phyloP scores from a whole-genome alignment of 2,329 filamentous ascomycete species.

The Didymella pinodella region DNA sequence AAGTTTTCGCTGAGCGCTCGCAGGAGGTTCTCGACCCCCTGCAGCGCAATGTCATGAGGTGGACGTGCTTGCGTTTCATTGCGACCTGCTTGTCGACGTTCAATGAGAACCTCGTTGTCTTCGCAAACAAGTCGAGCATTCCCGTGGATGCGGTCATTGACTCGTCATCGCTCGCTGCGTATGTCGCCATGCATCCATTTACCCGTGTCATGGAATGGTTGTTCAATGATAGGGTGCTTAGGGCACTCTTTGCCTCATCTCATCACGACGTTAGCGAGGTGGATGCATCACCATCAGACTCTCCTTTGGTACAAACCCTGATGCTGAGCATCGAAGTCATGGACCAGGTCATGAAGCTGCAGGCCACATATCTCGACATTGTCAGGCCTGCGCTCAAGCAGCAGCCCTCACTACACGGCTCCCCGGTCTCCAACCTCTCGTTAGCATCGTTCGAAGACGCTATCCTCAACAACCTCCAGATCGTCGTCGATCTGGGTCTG shows the following conservation, averaged over 20 bases:
- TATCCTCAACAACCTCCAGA: conserved; percentile 77
- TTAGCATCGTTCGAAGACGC: conserved; percentile 94
- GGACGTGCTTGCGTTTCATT: conserved; percentile 85
- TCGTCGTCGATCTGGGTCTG: conserved; percentile 83
- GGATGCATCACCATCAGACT: conserved; percentile 75
- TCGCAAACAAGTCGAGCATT: conserved; percentile 80
- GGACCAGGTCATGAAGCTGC: conserved; percentile 81
- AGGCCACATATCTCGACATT: conserved; percentile 90
- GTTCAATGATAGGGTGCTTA: conserved; percentile 89
- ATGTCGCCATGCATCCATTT: conserved; percentile 90
- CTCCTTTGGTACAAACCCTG: conserved; percentile 81
- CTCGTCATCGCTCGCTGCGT: conserved; percentile 76
- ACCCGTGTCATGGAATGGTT: conserved; percentile 97
- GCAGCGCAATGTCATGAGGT: conserved; percentile 76
- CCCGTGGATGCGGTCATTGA: conserved; percentile 77
- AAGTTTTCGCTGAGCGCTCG: conserved; percentile 73
- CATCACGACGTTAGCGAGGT: conserved; percentile 79
- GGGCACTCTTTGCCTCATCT: conserved; percentile 77
- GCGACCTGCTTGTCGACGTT: conserved; percentile 81
- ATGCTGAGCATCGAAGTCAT: conserved; percentile 84
- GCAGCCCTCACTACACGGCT: conserved; percentile 66
- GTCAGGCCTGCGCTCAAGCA: conserved; percentile 79
- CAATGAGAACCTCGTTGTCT: conserved; percentile 89
- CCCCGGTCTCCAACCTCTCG: conserved; percentile 74
- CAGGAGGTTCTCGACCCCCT: conserved; percentile 68